A percentile compares a stretch with the other conserved stretches of the same genome.
These are phyloP conservation scores for Hibiscus tridactylites DNA, from an alignment of 345 rosid genomes.

Conservation along the genomic window DNA sequence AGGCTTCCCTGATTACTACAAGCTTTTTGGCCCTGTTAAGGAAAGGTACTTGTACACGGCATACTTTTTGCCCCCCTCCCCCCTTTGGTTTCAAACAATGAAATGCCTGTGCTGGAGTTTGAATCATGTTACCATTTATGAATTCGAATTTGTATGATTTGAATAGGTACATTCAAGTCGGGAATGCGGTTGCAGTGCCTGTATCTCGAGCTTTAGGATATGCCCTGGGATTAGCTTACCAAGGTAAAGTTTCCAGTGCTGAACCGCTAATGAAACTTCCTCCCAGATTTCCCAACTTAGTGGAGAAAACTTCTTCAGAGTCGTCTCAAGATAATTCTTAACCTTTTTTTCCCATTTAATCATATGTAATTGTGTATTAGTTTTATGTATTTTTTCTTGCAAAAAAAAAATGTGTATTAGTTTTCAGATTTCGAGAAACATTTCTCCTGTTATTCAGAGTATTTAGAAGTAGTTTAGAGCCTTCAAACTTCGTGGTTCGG, in stretches of 20 bases:
- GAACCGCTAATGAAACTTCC: conserved; percentile 37
- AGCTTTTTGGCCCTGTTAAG: conserved; percentile 52
- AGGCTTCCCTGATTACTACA: conserved; percentile 65
- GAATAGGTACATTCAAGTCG: conserved; percentile 61
- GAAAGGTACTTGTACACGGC: conserved; percentile 33
- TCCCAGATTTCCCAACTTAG: conserved; percentile 18
- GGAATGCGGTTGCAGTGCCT: conserved; percentile 74
- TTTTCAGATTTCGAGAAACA: too few species aligned
- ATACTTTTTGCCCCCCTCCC: not conserved
- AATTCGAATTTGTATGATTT: not conserved
- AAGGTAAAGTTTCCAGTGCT: conserved; percentile 10
- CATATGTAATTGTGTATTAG: too few species aligned
- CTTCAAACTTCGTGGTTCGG: too few species aligned
- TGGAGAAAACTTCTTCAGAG: conserved; percentile 11
- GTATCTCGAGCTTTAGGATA: conserved; percentile 66
- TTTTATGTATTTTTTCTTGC: too few species aligned
- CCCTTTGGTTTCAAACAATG: not conserved
- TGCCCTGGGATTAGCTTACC: conserved; percentile 36
- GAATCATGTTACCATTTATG: not conserved
- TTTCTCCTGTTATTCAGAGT: too few species aligned
- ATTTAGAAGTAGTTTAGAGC: too few species aligned
- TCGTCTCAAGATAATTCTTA: conserved; percentile 21
- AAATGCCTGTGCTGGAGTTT: not conserved
- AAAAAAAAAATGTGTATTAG: too few species aligned
- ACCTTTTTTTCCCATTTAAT: too few species aligned